Evolutionary conservation across 208 protist species (phyloP).

Genomic region (Hexamita inflata): DNA sequence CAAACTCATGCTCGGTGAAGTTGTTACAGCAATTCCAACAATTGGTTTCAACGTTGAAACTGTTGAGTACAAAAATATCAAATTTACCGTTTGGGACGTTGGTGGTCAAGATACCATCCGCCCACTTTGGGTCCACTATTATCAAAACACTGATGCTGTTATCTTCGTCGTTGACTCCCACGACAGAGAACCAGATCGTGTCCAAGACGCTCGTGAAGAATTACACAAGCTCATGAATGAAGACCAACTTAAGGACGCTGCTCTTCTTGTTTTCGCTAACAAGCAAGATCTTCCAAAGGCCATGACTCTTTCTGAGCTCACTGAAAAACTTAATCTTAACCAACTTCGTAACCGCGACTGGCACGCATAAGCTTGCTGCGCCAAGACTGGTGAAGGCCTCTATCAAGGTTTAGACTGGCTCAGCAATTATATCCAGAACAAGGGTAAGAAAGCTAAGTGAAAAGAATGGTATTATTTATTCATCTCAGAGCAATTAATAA

Average conservation of each 20-base stretch:
- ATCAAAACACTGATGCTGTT: constrained; percentile 32
- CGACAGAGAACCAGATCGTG: constrained; percentile 14
- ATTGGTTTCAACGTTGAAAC: constrained; percentile 52
- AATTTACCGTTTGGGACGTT: constrained; percentile 42
- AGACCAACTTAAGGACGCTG: constrained; percentile 79
- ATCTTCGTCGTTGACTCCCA: constrained; percentile 42
- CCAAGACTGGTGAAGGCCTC: constrained; percentile 31
- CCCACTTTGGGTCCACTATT: constrained; percentile 43
- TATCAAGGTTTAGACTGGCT: constrained; percentile 29
- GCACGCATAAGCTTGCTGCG: constrained; percentile 36
- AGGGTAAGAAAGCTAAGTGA: constrained; percentile 14
- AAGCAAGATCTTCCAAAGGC: constrained; percentile 78
- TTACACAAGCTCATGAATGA: constrained; percentile 81
- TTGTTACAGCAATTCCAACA: constrained; percentile 48
- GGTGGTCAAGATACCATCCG: constrained; percentile 39
- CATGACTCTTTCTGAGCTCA: constrained; percentile 58
- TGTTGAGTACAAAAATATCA: constrained; percentile 38
- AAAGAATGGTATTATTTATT: no score
- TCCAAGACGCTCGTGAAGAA: constrained; percentile 53
- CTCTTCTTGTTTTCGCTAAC: constrained; percentile 92
- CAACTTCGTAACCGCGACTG: constrained; percentile 30
- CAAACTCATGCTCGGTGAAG: constrained; percentile 46
- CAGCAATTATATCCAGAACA: background rate
- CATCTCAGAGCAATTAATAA: no score
- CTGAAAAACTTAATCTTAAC: constrained; percentile 59